Percentiles rank a stretch among this genome's conserved stretches.
Conservation (phyloP, 129 eudicot species). For the carrot (Daucus carota) region DH1_v3.0 NC_030382.2:49477501-49478000, state of each 20-base stretch:
- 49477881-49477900: not conserved
- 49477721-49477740: not conserved
- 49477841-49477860: not conserved
- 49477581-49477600: not conserved
- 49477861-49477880: not conserved
- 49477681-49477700: not conserved
- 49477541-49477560: not conserved
- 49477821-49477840: not conserved
- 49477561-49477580: not conserved
- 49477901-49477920: not conserved
- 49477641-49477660: not conserved
- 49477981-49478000: not conserved
- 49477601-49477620: not conserved
- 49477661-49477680: not conserved
- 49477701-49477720: no score
- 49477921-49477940: not conserved
- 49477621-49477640: not conserved
- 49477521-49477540: conserved; percentile 13
- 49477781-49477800: not conserved
- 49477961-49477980: not conserved
- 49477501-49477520: conserved; percentile 30
- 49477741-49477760: not conserved
- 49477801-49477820: not conserved
- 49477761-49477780: not conserved
- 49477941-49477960: not conserved